Evolutionary conservation across 1,284 basidiomycete genomes (phyloP), one percentile per base, ranked within the genome.

Genomic region (Microbotryomycetes sp.): DNA sequence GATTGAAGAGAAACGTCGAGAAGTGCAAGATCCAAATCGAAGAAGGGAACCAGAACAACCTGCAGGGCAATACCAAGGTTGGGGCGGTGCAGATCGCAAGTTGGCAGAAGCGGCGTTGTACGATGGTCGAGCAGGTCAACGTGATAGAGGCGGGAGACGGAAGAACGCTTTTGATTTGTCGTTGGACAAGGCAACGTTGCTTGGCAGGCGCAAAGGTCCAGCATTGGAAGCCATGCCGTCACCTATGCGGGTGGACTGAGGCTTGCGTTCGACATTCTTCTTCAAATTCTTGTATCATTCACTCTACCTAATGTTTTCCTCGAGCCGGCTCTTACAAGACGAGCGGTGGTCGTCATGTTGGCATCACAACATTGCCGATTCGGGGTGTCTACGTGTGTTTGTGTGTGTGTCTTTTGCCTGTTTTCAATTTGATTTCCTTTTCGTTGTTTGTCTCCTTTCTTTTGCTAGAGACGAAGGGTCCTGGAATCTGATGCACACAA

Each of bases 121-220:
- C 81, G 85, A 86, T 32, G 89, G 89, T 1, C 82, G 86, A 46
- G 88, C 89, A 0, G 89, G 89, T 14, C 82, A 81, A 63, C 80
- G 88, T 45, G 90, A 90, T 77, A 77, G 77, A 49, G 78, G 76
- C 36, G 50, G 69, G 12, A 47, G 57, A 36, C 59, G 59, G 48
- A 64, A 63, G 49, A 81, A 80, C 47, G 78, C 79, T 1, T 96
- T 96, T 70, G 88, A 93, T 72, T 81, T 96, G 56, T 87, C 91
- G 73, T 79, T 96, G 57, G 83, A 87, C 69, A 84, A 82, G 59
- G 89, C 92, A 45, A 94, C 92, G 5, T 75, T 96, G 1, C 80
- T 96, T 2, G 89, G 88, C 2, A 64, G 78, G 62, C 67, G 79
- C 54, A 77, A 77, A 62, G 51, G 45, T 30, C 58, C 60, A 15